A percentile compares a stretch with the other conserved stretches of the same genome.
Evolutionary conservation across 208 protist species (phyloP).

Genomic region (Trypanosoma platydactyli): DNA sequence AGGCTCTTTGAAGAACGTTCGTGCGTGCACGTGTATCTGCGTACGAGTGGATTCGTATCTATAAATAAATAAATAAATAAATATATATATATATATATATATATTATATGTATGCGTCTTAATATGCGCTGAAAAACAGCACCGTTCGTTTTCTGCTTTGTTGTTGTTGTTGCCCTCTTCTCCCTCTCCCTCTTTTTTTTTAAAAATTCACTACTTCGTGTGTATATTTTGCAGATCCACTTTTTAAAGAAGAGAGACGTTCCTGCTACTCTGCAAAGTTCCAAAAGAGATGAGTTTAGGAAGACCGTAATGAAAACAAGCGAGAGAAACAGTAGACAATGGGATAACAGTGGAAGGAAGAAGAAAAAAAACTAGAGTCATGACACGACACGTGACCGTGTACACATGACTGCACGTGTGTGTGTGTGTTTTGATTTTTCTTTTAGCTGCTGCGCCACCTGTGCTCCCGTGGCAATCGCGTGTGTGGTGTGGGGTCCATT

Average conservation of each 20-base stretch:
- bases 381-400: neutral
- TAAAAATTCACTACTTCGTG: neutral
- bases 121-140: no score
- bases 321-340: no score
- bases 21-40: neutral
- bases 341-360: neutral
- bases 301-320: no score
- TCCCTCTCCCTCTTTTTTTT: conserved; percentile 14
- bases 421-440: neutral
- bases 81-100: no score
- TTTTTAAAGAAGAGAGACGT: no score
- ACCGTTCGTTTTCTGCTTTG: no score
- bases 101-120: no score
- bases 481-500: conserved; percentile 50
- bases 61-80: no score
- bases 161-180: conserved; percentile 8
- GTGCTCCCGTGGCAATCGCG: conserved; percentile 18
- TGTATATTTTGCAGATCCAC: no score
- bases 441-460: conserved; percentile 46
- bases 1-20: neutral
- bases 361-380: conserved; percentile 8
- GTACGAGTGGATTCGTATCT: no score
- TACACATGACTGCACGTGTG: neutral
- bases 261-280: no score
- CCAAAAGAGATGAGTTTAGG: no score